Evolutionary conservation across 768 basidiomycete species (phyloP), one percentile per base, ranked within the genome.

Genomic region (Pisolithus tinctorius): DNA sequence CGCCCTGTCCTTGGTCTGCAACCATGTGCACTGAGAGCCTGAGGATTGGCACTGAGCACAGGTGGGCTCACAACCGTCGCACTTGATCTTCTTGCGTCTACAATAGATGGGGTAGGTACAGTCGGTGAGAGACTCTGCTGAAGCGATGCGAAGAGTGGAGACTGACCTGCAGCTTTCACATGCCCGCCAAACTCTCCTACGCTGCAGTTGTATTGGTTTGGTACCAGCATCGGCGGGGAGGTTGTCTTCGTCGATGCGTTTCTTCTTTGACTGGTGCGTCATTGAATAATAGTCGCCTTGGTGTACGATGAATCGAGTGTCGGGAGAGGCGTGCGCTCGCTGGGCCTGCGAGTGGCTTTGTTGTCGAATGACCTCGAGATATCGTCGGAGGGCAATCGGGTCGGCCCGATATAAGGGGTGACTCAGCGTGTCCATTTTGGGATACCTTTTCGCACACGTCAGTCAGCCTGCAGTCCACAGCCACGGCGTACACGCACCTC

Each of bases 61-160:
- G 10, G 84, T 86, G 11, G 90, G 90, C 63, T 93, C 90, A 60
- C 74, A 79, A 57, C 90, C 90, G 71, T 93, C 90, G 69, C 90
- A 93, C 67, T 93, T 93, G 65, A 93, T 91, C 77, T 93, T 93
- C 80, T 92, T 92, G 58, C 88, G 83, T 55, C 90, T 90, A 66
- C 31, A 47, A 40, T 51, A 38, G 62, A 55, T 48, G 26, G 52
- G 36, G 60, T 58, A 50, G 57, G 55, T 31, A 51, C 50, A 55
- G 47, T 39, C 45, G 40, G 30, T 47, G n/a, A 50, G 55, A 57
- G 55, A 55, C 52, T 55, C 1, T 4, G 30, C 47, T 10, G 34
- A 6, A 42, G 44, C 16, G 30, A 27, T 29, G 10, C 27, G 11
- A 25, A 45, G 23, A 47, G 58, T 55, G 40, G 54, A 48, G 45